A percentile compares a stretch with the other conserved stretches of the same genome.
Conservation (phyloP, 257 asterid genomes). For the Capsicum pubescens region DNA sequence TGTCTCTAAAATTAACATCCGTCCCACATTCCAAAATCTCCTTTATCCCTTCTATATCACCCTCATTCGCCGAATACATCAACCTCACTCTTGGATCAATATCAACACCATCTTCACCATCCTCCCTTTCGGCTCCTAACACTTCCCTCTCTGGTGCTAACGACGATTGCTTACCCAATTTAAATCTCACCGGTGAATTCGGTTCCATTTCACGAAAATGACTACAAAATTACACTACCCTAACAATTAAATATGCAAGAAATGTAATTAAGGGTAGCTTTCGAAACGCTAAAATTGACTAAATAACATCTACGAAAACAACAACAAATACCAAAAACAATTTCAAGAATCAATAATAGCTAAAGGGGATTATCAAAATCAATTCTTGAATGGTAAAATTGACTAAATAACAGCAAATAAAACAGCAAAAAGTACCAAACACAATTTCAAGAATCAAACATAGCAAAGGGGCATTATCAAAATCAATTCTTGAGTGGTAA, state of each 20-base stretch:
- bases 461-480: too few species aligned
- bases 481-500: too few species aligned
- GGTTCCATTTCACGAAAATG: constrained; percentile 50
- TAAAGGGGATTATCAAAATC: too few species aligned
- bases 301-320: neutral
- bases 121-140: constrained; percentile 52
- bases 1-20: constrained; percentile 82
- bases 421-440: too few species aligned
- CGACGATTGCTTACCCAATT: constrained; percentile 87
- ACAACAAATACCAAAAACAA: too few species aligned
- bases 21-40: constrained; percentile 68
- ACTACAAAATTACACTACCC: neutral
- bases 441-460: too few species aligned
- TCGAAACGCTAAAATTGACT: constrained; percentile 56
- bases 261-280: neutral
- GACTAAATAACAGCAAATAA: too few species aligned
- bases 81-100: constrained; percentile 79
- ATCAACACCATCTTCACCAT: constrained; percentile 36
- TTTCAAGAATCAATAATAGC: too few species aligned
- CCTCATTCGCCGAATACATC: constrained; percentile 87
- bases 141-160: constrained; percentile 74
- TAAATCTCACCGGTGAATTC: constrained; percentile 43
- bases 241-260: neutral
- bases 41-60: constrained; percentile 83
- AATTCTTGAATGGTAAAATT: too few species aligned